Percentiles rank a stretch among this genome's conserved stretches.
Conservation (phyloP, 2,329 filamentous ascomycete genomes). For the Tolypocladium pustulatum region DNA sequence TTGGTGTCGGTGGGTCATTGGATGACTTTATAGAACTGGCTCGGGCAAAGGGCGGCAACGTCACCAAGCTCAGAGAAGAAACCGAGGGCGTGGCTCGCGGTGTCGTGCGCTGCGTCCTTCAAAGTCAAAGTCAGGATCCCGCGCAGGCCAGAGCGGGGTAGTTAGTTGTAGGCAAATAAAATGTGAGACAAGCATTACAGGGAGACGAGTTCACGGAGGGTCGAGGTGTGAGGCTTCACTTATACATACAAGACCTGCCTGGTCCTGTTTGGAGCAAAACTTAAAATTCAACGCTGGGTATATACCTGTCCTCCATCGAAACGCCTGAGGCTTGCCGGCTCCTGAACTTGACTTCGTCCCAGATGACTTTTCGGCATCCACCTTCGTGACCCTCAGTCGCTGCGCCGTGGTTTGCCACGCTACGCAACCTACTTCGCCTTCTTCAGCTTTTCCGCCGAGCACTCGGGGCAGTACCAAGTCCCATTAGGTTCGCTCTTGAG, state of each 20-base stretch:
- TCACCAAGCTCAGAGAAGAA: constrained; percentile 46
- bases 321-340: not conserved
- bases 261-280: not conserved
- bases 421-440: constrained; percentile 16
- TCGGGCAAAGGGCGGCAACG: constrained; percentile 33
- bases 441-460: constrained; percentile 41
- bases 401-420: not conserved
- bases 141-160: not conserved
- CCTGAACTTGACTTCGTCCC: not conserved
- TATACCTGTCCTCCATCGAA: not conserved
- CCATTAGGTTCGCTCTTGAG: constrained; percentile 58
- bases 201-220: not conserved
- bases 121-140: not conserved
- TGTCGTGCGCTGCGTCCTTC: constrained; percentile 42
- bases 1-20: constrained; percentile 73
- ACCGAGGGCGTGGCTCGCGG: constrained; percentile 50
- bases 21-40: constrained; percentile 58
- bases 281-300: not conserved
- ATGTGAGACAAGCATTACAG: not conserved
- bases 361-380: not conserved
- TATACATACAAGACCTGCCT: not conserved
- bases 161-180: not conserved
- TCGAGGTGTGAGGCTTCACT: too few species aligned
- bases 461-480: constrained; percentile 57
- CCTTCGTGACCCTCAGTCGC: not conserved